These are phyloP conservation scores for Aspergillus ochraceus DNA, from an alignment of 2,329 filamentous ascomycete species.

Conservation along the genomic window DNA sequence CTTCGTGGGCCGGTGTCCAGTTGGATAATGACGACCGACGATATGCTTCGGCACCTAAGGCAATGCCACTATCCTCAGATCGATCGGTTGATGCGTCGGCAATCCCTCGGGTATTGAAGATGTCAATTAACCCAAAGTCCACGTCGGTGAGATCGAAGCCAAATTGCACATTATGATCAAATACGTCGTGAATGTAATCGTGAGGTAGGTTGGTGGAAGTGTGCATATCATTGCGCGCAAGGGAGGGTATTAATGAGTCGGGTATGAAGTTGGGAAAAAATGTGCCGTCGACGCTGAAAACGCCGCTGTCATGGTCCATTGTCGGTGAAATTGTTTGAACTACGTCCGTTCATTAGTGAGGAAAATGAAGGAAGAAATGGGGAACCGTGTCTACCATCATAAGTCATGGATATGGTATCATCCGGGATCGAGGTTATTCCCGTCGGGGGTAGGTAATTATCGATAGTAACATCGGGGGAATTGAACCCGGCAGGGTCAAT, in stretches of 20 bases:
- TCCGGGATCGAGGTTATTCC: neutral
- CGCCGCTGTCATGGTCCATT: conserved; percentile 27
- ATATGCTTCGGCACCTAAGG: conserved; percentile 29
- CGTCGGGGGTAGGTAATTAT: conserved; percentile 8
- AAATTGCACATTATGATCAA: conserved; percentile 21
- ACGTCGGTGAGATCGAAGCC: conserved; percentile 30
- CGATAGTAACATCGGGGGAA: neutral
- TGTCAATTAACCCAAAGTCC: conserved; percentile 29
- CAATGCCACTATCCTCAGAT: conserved; percentile 27
- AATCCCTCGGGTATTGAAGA: conserved; percentile 24
- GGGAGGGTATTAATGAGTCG: conserved; percentile 26
- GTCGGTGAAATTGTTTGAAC: conserved; percentile 20
- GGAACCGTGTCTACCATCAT: conserved; percentile 11
- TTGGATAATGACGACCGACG: conserved; percentile 28
- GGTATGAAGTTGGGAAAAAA: conserved; percentile 33
- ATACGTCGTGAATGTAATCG: conserved; percentile 21
- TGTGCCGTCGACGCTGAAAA: conserved; percentile 30
- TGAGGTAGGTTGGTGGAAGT: conserved; percentile 19
- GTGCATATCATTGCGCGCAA: conserved; percentile 25
- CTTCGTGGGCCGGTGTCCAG: conserved; percentile 28
- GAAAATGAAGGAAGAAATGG: too few species aligned
- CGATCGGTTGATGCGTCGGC: conserved; percentile 13
- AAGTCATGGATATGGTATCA: conserved; percentile 12
- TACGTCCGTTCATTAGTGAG: neutral
- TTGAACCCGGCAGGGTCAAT: too few species aligned